phyloP scores from a whole-genome alignment of 805 yeast genomes.

The Cyberlindnera samutprakarnensis region DNA sequence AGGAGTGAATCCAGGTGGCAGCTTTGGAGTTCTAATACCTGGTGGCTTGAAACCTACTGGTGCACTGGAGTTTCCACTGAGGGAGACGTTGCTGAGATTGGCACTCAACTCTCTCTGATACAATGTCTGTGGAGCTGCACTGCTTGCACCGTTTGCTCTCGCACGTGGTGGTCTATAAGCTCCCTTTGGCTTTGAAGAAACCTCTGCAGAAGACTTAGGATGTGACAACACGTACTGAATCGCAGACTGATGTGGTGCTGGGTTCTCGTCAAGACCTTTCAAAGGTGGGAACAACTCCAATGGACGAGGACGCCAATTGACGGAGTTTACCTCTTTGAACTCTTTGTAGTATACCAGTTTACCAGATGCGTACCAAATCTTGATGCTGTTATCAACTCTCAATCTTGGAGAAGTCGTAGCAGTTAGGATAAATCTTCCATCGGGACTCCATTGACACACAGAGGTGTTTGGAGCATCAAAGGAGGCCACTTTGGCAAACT shows the following conservation, averaged over 20 bases:
- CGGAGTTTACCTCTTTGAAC: conserved; percentile 71
- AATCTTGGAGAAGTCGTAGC: conserved; percentile 97
- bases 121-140: conserved; percentile 36
- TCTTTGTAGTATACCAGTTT: conserved; percentile 71
- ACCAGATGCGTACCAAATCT: conserved; percentile 90
- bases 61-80: background rate
- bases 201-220: conserved; percentile 25
- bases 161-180: conserved; percentile 99
- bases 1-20: conserved; percentile 54
- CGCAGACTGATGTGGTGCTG: conserved; percentile 68
- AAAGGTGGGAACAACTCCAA: conserved; percentile 26
- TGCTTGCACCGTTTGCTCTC: conserved; percentile 35
- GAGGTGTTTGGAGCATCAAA: conserved; percentile 92
- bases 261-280: conserved; percentile 41
- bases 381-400: conserved; percentile 92
- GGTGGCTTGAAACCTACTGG: conserved; percentile 21
- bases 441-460: conserved; percentile 98
- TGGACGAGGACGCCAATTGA: conserved; percentile 71
- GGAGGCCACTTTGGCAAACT: conserved; percentile 69
- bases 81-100: conserved; percentile 9
- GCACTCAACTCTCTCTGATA: conserved; percentile 48
- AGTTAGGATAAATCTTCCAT: conserved; percentile 86
- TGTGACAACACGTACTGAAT: conserved; percentile 38
- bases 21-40: conserved; percentile 29
- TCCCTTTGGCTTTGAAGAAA: conserved; percentile 59